A percentile compares a stretch with the other conserved stretches of the same genome.
Conservation (phyloP, 306 rosid genomes). For the Cucumis hystrix region DNA sequence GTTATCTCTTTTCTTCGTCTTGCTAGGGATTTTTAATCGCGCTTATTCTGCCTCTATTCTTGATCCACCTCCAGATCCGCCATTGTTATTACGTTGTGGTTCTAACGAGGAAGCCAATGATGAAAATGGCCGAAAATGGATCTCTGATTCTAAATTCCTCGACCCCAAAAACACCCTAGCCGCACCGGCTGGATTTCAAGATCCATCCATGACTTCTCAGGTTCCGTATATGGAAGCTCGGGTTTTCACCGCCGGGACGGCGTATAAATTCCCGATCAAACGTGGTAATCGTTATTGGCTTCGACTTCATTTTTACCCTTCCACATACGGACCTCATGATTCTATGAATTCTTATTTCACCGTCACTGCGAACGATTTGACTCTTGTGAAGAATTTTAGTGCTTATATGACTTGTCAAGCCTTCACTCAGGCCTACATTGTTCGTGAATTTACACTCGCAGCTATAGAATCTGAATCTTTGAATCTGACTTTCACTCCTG, state of each 20-base stretch:
- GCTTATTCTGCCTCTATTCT: not conserved
- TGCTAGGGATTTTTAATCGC: not conserved
- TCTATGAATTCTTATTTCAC: conserved; percentile 20
- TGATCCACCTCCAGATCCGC: not conserved
- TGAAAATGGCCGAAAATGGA: conserved; percentile 27
- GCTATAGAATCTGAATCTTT: conserved; percentile 8
- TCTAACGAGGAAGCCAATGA: conserved; percentile 12
- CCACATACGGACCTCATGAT: conserved; percentile 24
- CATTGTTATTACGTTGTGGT: conserved; percentile 29
- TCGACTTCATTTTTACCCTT: conserved; percentile 36
- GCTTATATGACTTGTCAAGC: conserved; percentile 28
- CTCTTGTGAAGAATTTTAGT: conserved; percentile 29
- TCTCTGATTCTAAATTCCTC: conserved; percentile 18
- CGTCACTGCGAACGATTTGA: conserved; percentile 18
- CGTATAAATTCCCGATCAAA: conserved; percentile 23
- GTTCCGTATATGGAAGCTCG: conserved; percentile 35
- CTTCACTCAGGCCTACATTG: conserved; percentile 27
- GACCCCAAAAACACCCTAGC: conserved; percentile 6
- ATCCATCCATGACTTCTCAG: conserved; percentile 26
- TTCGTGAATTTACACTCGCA: conserved; percentile 23
- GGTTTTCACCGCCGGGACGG: conserved; percentile 22
- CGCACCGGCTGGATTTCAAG: conserved; percentile 22
- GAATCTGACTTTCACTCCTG: conserved; percentile 22
- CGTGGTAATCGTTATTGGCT: conserved; percentile 20
- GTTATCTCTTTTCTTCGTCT: conserved; percentile 7